Evolutionary conservation across 495 filamentous ascomycete genomes (phyloP).

Genomic region (Hypoxylon rickii): DNA sequence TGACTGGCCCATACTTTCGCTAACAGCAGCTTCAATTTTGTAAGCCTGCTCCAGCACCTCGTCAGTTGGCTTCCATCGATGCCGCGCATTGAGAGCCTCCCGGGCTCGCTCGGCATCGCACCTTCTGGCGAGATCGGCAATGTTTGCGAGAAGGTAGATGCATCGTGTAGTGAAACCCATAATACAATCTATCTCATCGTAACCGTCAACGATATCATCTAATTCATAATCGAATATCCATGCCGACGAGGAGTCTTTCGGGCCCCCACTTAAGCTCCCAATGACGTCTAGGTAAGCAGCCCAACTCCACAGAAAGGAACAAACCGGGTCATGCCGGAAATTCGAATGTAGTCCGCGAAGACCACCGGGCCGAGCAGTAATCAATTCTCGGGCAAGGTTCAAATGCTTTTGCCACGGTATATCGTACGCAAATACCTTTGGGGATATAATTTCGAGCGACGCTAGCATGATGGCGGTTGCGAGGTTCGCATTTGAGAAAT

Average conservation of each 20-base stretch:
- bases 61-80: conserved; percentile 63
- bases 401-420: conserved; percentile 82
- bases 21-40: conserved; percentile 58
- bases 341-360: conserved; percentile 57
- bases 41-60: conserved; percentile 60
- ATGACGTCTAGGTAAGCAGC: conserved; percentile 85
- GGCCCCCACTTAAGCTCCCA: conserved; percentile 69
- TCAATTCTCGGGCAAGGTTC: conserved; percentile 74
- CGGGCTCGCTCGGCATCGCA: conserved; percentile 70
- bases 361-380: conserved; percentile 65
- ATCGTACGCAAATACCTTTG: conserved; percentile 70
- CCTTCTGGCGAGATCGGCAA: conserved; percentile 71
- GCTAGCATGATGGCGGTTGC: conserved; percentile 87
- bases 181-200: conserved; percentile 76
- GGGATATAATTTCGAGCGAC: conserved; percentile 84
- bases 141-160: conserved; percentile 70
- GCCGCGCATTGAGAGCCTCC: conserved; percentile 52
- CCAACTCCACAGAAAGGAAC: conserved; percentile 84
- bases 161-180: conserved; percentile 75
- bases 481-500: conserved; percentile 73
- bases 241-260: conserved; percentile 38
- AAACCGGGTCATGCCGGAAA: conserved; percentile 64
- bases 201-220: conserved; percentile 58
- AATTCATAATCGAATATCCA: conserved; percentile 52
- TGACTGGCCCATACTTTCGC: conserved; percentile 47